Base-by-base conservation (phyloP, 2,329 filamentous ascomycete species). In the Trichoderma atrobrunneum region DNA sequence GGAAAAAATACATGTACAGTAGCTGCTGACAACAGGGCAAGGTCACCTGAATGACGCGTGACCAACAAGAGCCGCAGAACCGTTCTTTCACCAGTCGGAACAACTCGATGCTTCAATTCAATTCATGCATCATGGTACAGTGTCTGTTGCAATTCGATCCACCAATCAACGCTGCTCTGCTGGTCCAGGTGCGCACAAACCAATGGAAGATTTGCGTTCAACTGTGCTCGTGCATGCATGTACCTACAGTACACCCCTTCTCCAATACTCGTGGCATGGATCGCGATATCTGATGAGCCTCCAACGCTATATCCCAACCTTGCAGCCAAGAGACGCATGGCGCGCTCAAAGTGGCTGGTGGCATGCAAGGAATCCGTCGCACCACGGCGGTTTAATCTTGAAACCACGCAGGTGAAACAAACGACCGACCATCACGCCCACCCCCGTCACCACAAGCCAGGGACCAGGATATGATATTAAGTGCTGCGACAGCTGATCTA, bases 201-300 rank as follows among this genome's bases (percentile, higher is more conserved):
- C 43, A n/a, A 26, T 26, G 26, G 26, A 18, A 51, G 43, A 51
- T 51, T n/a, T 51, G 43, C 43, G 43, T 51, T 21, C 8, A 54
- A 54, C 11, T 24, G 48, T 54, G 48, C 48, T 12, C n/a, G 21
- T 54, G 48, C 48, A 54, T 54, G 11, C 48, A 24, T 43, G 7
- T n/a, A 43, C 39, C 26, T 26, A 43, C 39, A 16, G 7, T 36
- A 36, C 34, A 36, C 43, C 28, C 30, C 18, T 30, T 51, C 62
- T 65, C 28, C 10, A 21, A 51, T 21, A 51, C 48, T 54, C 48
- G 48, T 54, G 48, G 48, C 48, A 48, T 63, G 67, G 64, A 67
- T 70, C 67, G 67, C 67, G 67, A 63, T 70, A 70, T 70, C 67
- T 43, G 67, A 70, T 61, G 60, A 70, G 60, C 67, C 59, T 70